Conservation (phyloP, 2,329 filamentous ascomycete genomes). For the Cytospora piceicola region DNA sequence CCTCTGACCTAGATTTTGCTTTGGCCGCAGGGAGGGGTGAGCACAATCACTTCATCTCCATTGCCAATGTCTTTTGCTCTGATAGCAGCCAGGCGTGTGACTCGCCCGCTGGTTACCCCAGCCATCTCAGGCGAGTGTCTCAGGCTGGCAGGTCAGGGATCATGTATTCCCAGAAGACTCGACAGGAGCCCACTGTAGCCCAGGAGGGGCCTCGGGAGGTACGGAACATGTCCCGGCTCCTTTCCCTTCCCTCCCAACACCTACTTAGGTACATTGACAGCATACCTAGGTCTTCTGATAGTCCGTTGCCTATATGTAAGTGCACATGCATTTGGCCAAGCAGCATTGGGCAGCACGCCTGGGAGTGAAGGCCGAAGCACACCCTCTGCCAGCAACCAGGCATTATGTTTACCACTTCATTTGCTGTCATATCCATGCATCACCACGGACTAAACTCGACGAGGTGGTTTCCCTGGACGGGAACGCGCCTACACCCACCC, state of each 20-base stretch:
- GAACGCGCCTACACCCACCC: neutral
- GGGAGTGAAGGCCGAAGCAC: conserved; percentile 3
- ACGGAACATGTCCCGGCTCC: neutral
- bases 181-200: neutral
- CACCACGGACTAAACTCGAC: neutral
- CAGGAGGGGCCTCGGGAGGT: neutral
- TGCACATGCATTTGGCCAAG: conserved; percentile 17
- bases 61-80: neutral
- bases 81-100: neutral
- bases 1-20: neutral
- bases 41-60: neutral
- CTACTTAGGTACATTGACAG: neutral
- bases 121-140: neutral
- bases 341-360: neutral
- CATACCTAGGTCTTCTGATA: conserved; percentile 1
- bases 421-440: neutral
- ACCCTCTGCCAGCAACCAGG: neutral
- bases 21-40: neutral
- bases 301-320: neutral
- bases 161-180: neutral
- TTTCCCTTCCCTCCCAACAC: neutral
- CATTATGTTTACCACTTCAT: neutral
- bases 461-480: neutral
- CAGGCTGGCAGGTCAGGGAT: neutral
- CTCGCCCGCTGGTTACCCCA: neutral